Percentiles rank a stretch among this genome's conserved stretches.
Evolutionary conservation across 148 eudicot genomes (phyloP).

Genomic region (Camellia sinensis): DNA sequence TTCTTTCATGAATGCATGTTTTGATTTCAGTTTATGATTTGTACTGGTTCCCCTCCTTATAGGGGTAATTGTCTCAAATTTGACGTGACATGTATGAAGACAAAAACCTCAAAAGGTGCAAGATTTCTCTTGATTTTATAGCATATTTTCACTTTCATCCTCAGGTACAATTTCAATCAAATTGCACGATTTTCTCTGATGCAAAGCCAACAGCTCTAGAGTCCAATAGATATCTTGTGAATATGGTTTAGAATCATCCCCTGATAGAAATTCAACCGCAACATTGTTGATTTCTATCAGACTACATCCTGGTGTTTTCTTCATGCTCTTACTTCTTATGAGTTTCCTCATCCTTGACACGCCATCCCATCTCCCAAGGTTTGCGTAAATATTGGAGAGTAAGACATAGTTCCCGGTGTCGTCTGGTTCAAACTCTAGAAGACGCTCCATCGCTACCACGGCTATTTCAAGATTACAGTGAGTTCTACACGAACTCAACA

Average conservation of each 20-base stretch:
- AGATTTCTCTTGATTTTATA: not conserved
- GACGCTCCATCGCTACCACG: slow-evolving; percentile 32
- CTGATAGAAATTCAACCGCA: slow-evolving; percentile 24
- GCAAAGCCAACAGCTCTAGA: slow-evolving; percentile 25
- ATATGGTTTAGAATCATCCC: slow-evolving; percentile 20
- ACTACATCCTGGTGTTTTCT: slow-evolving; percentile 35
- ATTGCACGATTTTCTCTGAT: slow-evolving; percentile 14
- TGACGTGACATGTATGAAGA: not conserved
- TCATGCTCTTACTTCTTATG: slow-evolving; percentile 31
- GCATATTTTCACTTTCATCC: slow-evolving; percentile 4
- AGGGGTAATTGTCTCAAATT: not conserved
- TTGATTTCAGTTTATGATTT: not conserved
- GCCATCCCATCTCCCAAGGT: slow-evolving; percentile 40
- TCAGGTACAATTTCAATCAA: not conserved
- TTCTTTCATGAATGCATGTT: not conserved
- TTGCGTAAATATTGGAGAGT: slow-evolving; percentile 43
- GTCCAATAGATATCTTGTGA: slow-evolving; percentile 19
- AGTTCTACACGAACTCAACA: slow-evolving; percentile 44
- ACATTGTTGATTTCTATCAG: slow-evolving; percentile 27
- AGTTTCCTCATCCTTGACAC: slow-evolving; percentile 32
- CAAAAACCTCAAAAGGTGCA: not conserved
- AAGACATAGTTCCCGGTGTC: slow-evolving; percentile 47
- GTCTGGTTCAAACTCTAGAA: slow-evolving; percentile 43
- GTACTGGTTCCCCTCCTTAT: not conserved
- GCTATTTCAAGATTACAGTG: slow-evolving; percentile 42